Evolutionary conservation across 768 basidiomycete genomes (phyloP).

Genomic region (Mycena leptocephala): DNA sequence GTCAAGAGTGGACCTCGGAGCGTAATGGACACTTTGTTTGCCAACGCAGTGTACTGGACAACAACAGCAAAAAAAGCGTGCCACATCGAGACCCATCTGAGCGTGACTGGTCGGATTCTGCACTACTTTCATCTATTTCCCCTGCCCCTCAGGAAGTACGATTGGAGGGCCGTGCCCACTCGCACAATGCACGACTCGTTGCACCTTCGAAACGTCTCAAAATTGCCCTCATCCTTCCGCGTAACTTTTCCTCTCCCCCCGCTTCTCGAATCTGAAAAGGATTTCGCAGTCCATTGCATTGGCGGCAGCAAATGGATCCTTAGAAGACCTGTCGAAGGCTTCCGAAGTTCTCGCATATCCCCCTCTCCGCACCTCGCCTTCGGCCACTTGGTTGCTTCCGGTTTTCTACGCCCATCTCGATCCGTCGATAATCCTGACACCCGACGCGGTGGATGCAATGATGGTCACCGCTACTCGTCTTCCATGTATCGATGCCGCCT

Average conservation of each 20-base stretch:
- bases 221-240: neutral
- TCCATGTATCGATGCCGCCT: neutral
- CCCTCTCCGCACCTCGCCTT: neutral
- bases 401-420: constrained; percentile 1
- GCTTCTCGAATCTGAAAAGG: neutral
- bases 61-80: too few relatives aligned
- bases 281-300: neutral
- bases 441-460: neutral
- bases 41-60: too few relatives aligned
- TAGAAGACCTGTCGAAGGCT: neutral
- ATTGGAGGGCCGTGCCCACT: too few relatives aligned
- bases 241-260: neutral
- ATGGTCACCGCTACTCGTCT: neutral
- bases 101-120: too few relatives aligned
- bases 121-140: too few relatives aligned
- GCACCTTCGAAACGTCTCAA: neutral
- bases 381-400: neutral
- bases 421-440: neutral
- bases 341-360: neutral
- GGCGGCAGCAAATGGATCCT: neutral
- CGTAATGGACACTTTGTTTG: too few relatives aligned
- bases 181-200: too few relatives aligned
- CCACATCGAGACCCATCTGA: too few relatives aligned
- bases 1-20: too few relatives aligned
- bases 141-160: too few relatives aligned